Percentiles rank a stretch among this genome's conserved stretches.
Evolutionary conservation across 2,329 filamentous ascomycete species (phyloP).

Genomic region (Sporothrix humicola): DNA sequence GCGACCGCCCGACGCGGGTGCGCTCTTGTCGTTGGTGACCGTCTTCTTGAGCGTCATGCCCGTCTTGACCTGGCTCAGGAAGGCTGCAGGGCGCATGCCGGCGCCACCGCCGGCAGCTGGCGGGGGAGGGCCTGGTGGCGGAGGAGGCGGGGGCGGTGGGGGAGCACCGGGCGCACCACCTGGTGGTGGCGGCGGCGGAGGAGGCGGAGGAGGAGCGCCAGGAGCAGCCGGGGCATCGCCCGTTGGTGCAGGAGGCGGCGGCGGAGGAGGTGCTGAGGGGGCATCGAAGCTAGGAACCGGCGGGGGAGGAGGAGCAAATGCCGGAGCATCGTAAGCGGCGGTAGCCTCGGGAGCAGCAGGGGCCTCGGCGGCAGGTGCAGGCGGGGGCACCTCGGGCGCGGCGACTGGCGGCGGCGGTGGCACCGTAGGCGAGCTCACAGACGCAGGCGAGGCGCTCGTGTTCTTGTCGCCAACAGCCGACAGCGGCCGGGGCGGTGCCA

Average conservation of each 20-base stretch:
- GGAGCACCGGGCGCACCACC: conserved; percentile 43
- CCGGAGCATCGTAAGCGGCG: conserved; percentile 34
- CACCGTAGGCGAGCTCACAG: conserved; percentile 48
- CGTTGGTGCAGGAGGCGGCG: conserved; percentile 41
- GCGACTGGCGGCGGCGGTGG: conserved; percentile 48
- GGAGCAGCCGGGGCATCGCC: conserved; percentile 37
- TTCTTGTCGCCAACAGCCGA: conserved; percentile 79
- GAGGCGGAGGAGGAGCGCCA: conserved; percentile 46
- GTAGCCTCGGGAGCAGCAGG: conserved; percentile 42
- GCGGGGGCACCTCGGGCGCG: conserved; percentile 37
- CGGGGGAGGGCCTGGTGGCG: conserved; percentile 46
- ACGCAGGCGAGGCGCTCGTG: conserved; percentile 46
- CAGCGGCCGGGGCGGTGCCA: conserved; percentile 88
- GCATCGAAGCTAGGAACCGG: conserved; percentile 43
- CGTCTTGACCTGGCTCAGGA: conserved; percentile 82
- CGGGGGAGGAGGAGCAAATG: conserved; percentile 36
- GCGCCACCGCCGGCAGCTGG: conserved; percentile 46
- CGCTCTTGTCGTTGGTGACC: conserved; percentile 84
- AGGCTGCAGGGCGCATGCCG: conserved; percentile 57
- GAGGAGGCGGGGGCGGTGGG: conserved; percentile 52
- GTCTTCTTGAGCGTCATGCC: conserved; percentile 85
- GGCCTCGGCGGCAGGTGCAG: conserved; percentile 42
- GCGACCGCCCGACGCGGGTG: conserved; percentile 72
- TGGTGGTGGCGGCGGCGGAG: conserved; percentile 49
- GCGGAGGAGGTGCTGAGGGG: conserved; percentile 40